Base-by-base conservation (phyloP, 495 filamentous ascomycete species). In the Tetracladium marchalianum region DNA sequence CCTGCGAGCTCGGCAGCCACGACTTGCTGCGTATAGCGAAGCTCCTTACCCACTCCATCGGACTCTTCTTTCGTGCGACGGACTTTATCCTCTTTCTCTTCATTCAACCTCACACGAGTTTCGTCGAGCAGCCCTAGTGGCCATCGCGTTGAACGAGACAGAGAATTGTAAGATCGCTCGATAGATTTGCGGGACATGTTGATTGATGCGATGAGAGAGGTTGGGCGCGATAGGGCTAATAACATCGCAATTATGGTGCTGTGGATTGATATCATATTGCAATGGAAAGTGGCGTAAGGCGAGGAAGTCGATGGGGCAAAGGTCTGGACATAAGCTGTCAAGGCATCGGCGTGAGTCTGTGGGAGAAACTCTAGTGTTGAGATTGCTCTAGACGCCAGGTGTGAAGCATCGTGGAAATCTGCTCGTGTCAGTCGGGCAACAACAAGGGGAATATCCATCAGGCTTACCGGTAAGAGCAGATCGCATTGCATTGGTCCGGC, bases 1-100 rank as follows among this genome's bases (percentile, higher is more conserved):
- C 87, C 90, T 1, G 92, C 90, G 48, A 99, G 60, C 62, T 99
- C 93, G 7, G 78, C 71, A 11, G 93, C 90, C 5, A 96, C 90
- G 9, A 90, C 86, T 61, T 90, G 85, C 64, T 95, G 90, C 41
- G 89, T 95, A 60, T 93, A 96, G 31, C 85, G 67, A 15, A 99
- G 62, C 58, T 99, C 93, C 39, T 76, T 76, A 0, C 81, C 80
- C 13, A 95, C 60, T 18, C 68, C 70, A 31, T 77, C 70, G 8
- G 84, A 66, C 53, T 95, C 85, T 13, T 68, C 60, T 50, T 82
- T 72, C 11, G 71, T 73, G 18, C 77, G 74, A 38, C 71, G 70
- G 19, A 84, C 82, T 56, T 83, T 87, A 41, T 85, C 77, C 55
- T 83, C 80, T 27, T 83, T 80, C 31, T 95, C 90, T 35, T 85